Evolutionary conservation across 2,329 filamentous ascomycete species (phyloP).

Genomic region (Blastomyces parvus): DNA sequence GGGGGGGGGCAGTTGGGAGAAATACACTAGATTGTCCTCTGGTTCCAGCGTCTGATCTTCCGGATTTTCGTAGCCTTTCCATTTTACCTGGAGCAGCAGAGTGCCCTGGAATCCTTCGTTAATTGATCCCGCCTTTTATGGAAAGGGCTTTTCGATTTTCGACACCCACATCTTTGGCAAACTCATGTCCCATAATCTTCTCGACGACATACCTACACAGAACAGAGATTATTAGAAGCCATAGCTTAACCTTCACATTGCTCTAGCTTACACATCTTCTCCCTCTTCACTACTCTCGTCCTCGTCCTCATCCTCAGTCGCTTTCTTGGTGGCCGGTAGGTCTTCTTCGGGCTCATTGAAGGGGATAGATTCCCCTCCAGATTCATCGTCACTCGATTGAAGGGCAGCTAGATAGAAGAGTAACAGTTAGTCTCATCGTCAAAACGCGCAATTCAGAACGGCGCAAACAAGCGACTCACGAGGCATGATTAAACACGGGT

Average conservation of each 20-base stretch:
- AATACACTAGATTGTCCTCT: constrained; percentile 32
- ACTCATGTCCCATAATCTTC: constrained; percentile 31
- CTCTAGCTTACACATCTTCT: constrained; percentile 28
- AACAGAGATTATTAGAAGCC: neutral
- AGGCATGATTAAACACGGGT: constrained; percentile 25
- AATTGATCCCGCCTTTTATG: neutral
- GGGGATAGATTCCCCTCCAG: constrained; percentile 30
- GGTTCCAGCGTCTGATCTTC: constrained; percentile 40
- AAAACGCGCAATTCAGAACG: neutral
- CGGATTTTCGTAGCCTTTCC: constrained; percentile 38
- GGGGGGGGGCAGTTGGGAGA: neutral
- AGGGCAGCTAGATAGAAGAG: constrained; percentile 9
- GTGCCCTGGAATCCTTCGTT: constrained; percentile 24
- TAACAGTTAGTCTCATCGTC: constrained; percentile 1
- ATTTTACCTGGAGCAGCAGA: constrained; percentile 37
- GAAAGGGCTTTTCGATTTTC: constrained; percentile 9
- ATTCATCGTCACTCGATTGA: constrained; percentile 24
- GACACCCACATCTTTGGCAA: constrained; percentile 27
- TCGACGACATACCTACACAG: constrained; percentile 33
- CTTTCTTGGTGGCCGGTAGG: constrained; percentile 11
- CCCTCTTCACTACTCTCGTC: constrained; percentile 25
- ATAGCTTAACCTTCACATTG: constrained; percentile 2
- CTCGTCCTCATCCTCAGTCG: constrained; percentile 17
- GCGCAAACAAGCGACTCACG: constrained; percentile 26
- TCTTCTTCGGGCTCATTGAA: constrained; percentile 24